Percentiles rank a stretch among this genome's conserved stretches.
Evolutionary conservation across 352 stramenopile species (phyloP).

Genomic region (Plasmopara viticola): DNA sequence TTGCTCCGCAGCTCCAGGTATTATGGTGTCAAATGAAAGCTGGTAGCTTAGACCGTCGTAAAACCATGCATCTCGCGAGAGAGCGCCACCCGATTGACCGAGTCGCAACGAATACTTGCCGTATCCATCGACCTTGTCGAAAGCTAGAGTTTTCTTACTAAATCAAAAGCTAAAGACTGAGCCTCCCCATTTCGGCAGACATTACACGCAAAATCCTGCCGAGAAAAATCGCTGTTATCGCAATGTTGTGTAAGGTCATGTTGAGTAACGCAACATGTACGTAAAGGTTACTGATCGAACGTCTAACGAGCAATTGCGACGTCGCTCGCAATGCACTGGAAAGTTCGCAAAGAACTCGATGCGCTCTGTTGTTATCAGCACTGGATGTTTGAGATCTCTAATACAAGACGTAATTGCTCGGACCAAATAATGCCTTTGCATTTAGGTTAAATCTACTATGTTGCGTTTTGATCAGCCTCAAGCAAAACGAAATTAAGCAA

Average conservation of each 20-base stretch:
- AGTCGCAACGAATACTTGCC: not conserved
- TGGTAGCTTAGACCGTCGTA: not conserved
- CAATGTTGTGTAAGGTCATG: too few relatives aligned
- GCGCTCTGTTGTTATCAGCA: constrained; percentile 26
- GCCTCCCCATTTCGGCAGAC: too few relatives aligned
- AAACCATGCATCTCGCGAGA: not conserved
- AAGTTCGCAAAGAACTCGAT: constrained; percentile 24
- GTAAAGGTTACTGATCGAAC: not conserved
- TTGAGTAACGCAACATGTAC: too few relatives aligned
- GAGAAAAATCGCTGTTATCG: too few relatives aligned
- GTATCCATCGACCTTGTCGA: not conserved
- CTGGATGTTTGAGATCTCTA: constrained; percentile 40
- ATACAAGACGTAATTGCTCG: constrained; percentile 53
- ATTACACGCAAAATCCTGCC: too few relatives aligned
- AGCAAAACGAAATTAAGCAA: constrained; percentile 1
- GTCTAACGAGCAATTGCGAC: not conserved
- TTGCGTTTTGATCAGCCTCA: constrained; percentile 5
- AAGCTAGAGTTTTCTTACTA: too few relatives aligned
- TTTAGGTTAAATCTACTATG: constrained; percentile 26
- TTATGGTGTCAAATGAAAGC: not conserved
- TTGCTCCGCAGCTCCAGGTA: not conserved
- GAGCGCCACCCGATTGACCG: not conserved
- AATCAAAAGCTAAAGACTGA: too few relatives aligned
- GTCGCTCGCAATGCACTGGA: constrained; percentile 17
- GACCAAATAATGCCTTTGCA: constrained; percentile 34